Conservation (phyloP, 2,329 filamentous ascomycete genomes). For the Pseudocercospora cruenta region DNA sequence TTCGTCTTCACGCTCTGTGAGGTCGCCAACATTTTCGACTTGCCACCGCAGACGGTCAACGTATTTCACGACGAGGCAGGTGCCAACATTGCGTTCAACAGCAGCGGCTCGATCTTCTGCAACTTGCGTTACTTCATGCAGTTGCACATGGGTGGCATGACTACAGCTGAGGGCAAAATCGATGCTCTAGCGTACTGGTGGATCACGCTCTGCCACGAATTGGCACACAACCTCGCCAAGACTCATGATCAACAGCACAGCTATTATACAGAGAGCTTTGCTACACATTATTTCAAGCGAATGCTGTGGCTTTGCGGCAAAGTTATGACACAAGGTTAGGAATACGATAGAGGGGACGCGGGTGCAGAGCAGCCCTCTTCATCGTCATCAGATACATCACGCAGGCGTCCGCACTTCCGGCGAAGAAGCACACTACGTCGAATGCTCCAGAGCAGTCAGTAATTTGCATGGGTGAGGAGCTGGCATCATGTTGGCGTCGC, state of each 20-base stretch:
- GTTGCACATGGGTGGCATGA: slow-evolving; percentile 64
- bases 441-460: neutral
- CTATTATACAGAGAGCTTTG: slow-evolving; percentile 83
- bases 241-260: slow-evolving; percentile 79
- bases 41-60: slow-evolving; percentile 71
- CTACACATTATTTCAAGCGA: slow-evolving; percentile 74
- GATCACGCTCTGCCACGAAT: slow-evolving; percentile 91
- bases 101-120: slow-evolving; percentile 84
- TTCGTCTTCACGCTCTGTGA: slow-evolving; percentile 74
- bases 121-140: slow-evolving; percentile 87
- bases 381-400: neutral
- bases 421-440: neutral
- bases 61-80: slow-evolving; percentile 83
- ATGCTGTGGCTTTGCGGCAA: slow-evolving; percentile 55
- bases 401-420: neutral
- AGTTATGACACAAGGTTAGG: slow-evolving; percentile 17
- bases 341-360: neutral
- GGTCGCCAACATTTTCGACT: slow-evolving; percentile 71
- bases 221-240: slow-evolving; percentile 88
- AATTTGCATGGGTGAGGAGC: neutral
- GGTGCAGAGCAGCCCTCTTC: neutral
- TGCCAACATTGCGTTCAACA: slow-evolving; percentile 90
- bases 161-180: slow-evolving; percentile 54
- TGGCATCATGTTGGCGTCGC: neutral
- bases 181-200: slow-evolving; percentile 88